These are phyloP conservation scores for Phytophthora cryptogea DNA, from an alignment of 352 stramenopile species.

Conservation along the genomic window DNA sequence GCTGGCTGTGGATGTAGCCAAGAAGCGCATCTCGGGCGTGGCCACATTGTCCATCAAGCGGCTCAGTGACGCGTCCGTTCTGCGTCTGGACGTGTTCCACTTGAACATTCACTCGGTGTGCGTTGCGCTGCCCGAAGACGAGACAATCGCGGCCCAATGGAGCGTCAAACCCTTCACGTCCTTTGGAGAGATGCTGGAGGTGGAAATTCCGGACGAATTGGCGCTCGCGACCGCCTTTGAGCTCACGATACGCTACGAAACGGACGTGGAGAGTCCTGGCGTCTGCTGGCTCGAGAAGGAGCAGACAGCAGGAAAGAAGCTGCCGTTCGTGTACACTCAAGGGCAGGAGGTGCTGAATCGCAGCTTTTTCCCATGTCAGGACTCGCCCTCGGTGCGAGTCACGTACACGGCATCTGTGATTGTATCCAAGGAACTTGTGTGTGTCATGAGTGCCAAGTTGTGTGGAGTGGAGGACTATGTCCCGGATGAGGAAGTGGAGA, in stretches of 20 bases:
- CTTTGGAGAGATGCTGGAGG: conserved; percentile 63
- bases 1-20: conserved; percentile 52
- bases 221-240: conserved; percentile 16
- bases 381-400: conserved; percentile 94
- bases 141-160: conserved; percentile 38
- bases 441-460: conserved; percentile 82
- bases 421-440: conserved; percentile 92
- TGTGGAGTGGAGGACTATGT: conserved; percentile 30
- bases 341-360: conserved; percentile 87
- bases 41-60: conserved; percentile 48
- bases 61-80: conserved; percentile 9
- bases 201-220: conserved; percentile 47
- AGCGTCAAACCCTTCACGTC: conserved; percentile 59
- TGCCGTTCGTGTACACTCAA: conserved; percentile 87
- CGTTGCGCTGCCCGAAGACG: conserved; percentile 18
- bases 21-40: conserved; percentile 29
- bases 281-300: conserved; percentile 86
- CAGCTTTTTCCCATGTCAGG: conserved; percentile 89
- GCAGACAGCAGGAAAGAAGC: conserved; percentile 79
- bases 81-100: conserved; percentile 71
- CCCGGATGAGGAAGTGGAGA: conserved; percentile 17
- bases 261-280: conserved; percentile 58
- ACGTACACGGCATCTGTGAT: conserved; percentile 94
- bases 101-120: conserved; percentile 55
- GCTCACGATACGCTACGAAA: conserved; percentile 70